Evolutionary conservation across 2,329 filamentous ascomycete genomes (phyloP), one percentile per base, ranked within the genome.

Genomic region (Pseudogymnoascus destructans): DNA sequence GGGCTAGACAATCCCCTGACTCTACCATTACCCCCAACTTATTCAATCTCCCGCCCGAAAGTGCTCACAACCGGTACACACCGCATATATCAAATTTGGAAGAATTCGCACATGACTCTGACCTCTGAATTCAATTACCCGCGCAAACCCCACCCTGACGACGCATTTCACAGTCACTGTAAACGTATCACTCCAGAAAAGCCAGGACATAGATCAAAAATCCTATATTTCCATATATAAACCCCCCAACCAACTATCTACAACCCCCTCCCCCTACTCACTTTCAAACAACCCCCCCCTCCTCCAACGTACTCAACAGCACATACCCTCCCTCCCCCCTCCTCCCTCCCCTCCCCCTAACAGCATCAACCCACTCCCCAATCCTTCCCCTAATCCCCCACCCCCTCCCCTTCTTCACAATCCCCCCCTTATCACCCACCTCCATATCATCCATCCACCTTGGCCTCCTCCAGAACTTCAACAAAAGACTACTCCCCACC

Each of bases 401-500:
- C 70, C 66, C 67, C 46, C 66, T 67, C 52, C 42, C 65, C 57
- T 58, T 63, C 11, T 59, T 65, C 7, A 68, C 36, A 17, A 73
- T 73, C 30, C 77, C 73, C 30, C 77, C 75, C 58, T 79, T 79
- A 63, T 79, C 77, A 64, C 86, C 82, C 30, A 86, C 74, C 32
- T 88, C 74, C 5, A 80, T 79, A 63, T 87, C 81, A 49, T 88
- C 81, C 87, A 97, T 92, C 90, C 90, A 97, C 27, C 73, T 73
- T 0, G 93, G 93, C 13, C 91, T 77, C 62, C 76, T 81, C 91
- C 92, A 97, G 69, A 89, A 84, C 70, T 89, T 95, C 61, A 98
- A 76, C 36, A 95, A 77, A 59, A 98, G 74, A 64, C 85, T 89
- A 70, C 85, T 91, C 4, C 85, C 76, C 0, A 97, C 92, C 3